Evolutionary conservation across 1,139 yeast genomes (phyloP), one percentile per base, ranked within the genome.

Genomic region (Candida buenavistaensis): DNA sequence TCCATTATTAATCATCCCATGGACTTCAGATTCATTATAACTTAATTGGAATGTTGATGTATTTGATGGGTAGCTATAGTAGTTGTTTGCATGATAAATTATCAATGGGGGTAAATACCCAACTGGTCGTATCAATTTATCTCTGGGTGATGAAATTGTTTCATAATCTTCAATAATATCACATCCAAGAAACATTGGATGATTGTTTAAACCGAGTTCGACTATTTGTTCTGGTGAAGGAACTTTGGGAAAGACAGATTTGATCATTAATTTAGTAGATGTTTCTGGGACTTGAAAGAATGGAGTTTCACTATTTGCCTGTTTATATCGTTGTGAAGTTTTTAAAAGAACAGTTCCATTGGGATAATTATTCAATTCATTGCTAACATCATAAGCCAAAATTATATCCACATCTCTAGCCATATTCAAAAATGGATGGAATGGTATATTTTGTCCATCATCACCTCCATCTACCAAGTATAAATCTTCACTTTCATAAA

Each of bases 141-240:
- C 6, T 10, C 13, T n/a, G 13, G 12, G 7, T 26, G 19, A 15
- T 32, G 30, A 36, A 46, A 11, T n/a, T 4, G 32, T 32, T n/a
- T 57, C 62, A 40, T 62, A 62, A 41, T 63, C 68, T 20, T 38
- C 35, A 3, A 54, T 45, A 14, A 75, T 43, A 43, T 73, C 60
- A 51, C 88, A 81, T 0, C 87, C 87, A 32, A 80, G 64, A 33
- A 80, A 78, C 1, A 69, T 44, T 0, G 85, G 82, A 20, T 51
- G 50, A 5, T 56, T 47, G 25, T 59, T 56, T 27, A 70, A 52
- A 4, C 54, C 51, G 13, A 50, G 36, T 10, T 45, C 37, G 1
- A 63, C 35, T 21, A 74, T 56, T 20, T 56, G 53, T 6, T 57
- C 52, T 1, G 58, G 50, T 2, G 56, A 41, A 1, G 78, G 78